Evolutionary conservation across 1,284 basidiomycete species (phyloP).

Genomic region (Stereum hirsutum): DNA sequence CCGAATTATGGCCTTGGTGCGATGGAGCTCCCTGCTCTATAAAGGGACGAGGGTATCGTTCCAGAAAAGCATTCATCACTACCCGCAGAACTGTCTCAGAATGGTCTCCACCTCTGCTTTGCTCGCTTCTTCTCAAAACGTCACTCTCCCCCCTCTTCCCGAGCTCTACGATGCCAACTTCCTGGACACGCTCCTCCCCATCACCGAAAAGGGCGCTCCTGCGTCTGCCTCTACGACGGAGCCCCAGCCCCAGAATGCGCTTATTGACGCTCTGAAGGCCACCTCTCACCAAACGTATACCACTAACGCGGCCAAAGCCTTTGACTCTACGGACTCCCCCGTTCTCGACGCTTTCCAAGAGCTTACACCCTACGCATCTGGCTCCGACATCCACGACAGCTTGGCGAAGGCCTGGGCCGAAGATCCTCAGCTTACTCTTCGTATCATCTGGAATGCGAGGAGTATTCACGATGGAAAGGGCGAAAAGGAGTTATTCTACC

Average conservation of each 20-base stretch:
- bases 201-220: background rate
- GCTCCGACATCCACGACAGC: conserved; percentile 18
- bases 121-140: conserved; percentile 18
- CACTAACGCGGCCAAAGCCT: conserved; percentile 35
- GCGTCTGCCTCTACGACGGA: background rate
- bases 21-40: background rate
- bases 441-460: conserved; percentile 50
- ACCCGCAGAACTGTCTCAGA: background rate
- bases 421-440: conserved; percentile 40
- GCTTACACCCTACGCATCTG: conserved; percentile 20
- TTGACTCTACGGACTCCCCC: conserved; percentile 34
- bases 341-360: conserved; percentile 44
- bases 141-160: conserved; percentile 36
- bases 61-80: background rate
- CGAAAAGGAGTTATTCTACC: conserved; percentile 46
- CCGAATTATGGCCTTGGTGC: background rate
- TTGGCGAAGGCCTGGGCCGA: conserved; percentile 43
- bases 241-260: conserved; percentile 23
- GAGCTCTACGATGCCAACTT: conserved; percentile 43
- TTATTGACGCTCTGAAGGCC: conserved; percentile 42
- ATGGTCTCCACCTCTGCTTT: conserved; percentile 11
- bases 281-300: conserved; percentile 33
- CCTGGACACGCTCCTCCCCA: conserved; percentile 43
- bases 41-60: background rate
- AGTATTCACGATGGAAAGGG: conserved; percentile 56